A percentile compares a stretch with the other conserved stretches of the same genome.
Evolutionary conservation across 768 basidiomycete genomes (phyloP).

Genomic region (Mycena rebaudengoi): DNA sequence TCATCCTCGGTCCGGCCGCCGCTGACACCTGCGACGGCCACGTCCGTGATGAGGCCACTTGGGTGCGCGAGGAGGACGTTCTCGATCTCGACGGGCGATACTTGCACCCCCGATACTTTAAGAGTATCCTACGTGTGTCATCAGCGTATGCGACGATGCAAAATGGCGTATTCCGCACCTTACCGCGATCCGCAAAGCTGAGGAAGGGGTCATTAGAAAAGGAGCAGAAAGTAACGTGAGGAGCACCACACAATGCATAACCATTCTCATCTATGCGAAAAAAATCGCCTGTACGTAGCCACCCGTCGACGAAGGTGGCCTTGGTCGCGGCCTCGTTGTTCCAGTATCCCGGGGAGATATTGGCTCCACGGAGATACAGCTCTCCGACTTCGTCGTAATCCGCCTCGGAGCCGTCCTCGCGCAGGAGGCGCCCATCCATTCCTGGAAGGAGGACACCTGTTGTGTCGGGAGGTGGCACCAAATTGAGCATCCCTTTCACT

Average conservation of each 20-base stretch:
- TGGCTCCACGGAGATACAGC: conserved; percentile 63
- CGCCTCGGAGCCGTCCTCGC: conserved; percentile 65
- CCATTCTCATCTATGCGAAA: conserved; percentile 69
- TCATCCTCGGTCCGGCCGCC: conserved; percentile 78
- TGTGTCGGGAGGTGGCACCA: conserved; percentile 24
- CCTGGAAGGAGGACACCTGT: conserved; percentile 71
- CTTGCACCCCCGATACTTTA: conserved; percentile 82
- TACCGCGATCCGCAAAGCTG: conserved; percentile 81
- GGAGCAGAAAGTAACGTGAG: not conserved
- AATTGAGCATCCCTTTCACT: conserved; percentile 50
- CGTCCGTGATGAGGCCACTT: conserved; percentile 67
- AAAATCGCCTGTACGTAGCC: conserved; percentile 80
- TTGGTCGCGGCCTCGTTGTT: conserved; percentile 71
- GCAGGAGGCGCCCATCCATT: conserved; percentile 67
- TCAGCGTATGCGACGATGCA: not conserved
- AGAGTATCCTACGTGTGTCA: conserved; percentile 66
- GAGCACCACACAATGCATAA: conserved; percentile 72
- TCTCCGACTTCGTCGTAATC: conserved; percentile 70
- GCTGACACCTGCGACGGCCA: conserved; percentile 75
- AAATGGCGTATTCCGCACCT: conserved; percentile 64
- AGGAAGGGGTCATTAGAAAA: not conserved
- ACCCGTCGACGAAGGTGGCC: conserved; percentile 75
- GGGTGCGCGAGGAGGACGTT: conserved; percentile 69
- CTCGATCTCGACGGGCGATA: conserved; percentile 84
- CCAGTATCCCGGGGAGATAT: conserved; percentile 75